Conservation (phyloP, 2,329 filamentous ascomycete genomes). For the Clathrospora elynae region DNA sequence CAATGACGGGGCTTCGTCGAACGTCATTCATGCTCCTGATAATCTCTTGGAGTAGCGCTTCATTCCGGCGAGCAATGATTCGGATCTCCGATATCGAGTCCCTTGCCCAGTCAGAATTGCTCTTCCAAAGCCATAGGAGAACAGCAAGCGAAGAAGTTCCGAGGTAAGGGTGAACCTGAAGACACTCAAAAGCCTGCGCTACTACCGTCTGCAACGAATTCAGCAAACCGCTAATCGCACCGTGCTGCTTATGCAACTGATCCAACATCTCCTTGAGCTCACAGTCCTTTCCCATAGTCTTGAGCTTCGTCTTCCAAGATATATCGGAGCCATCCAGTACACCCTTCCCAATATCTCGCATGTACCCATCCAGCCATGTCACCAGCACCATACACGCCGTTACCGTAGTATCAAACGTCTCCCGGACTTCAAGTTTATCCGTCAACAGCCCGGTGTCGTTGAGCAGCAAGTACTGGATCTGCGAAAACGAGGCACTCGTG, state of each 20-base stretch:
- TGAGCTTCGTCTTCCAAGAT: conserved; percentile 22
- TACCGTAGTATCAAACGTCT: conserved; percentile 26
- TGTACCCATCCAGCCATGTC: conserved; percentile 20
- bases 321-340: conserved; percentile 2
- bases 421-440: conserved; percentile 16
- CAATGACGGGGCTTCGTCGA: conserved; percentile 11
- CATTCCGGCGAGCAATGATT: conserved; percentile 2
- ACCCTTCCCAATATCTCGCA: conserved; percentile 15
- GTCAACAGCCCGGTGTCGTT: conserved; percentile 12
- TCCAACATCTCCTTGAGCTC: conserved; percentile 23
- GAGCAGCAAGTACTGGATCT: conserved; percentile 24
- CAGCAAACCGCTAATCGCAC: conserved; percentile 17
- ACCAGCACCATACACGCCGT: conserved; percentile 24
- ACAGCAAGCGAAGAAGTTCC: too few species aligned
- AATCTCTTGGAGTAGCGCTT: conserved; percentile 10
- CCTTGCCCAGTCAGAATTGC: conserved; percentile 1
- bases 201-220: conserved; percentile 14
- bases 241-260: conserved; percentile 25
- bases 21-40: conserved; percentile 9
- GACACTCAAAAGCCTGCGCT: neutral
- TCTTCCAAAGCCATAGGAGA: too few species aligned
- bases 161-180: too few species aligned
- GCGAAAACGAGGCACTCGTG: conserved; percentile 24
- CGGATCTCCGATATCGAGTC: conserved; percentile 10
- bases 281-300: conserved; percentile 28